Evolutionary conservation across 2,329 filamentous ascomycete species (phyloP).

Genomic region (Pyricularia sp.): DNA sequence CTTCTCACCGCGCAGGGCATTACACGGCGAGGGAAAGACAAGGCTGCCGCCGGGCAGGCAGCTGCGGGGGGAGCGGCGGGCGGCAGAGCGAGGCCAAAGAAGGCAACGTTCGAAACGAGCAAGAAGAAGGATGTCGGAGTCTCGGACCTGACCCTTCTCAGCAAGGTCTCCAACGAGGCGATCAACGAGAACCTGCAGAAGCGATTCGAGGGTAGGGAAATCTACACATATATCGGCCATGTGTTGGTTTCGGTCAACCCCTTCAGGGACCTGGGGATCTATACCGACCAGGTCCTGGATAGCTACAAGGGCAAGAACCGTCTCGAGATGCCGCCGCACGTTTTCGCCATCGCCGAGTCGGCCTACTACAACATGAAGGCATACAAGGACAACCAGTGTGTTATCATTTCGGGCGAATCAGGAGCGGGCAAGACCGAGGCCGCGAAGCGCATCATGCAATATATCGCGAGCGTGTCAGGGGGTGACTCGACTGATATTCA

Average conservation of each 20-base stretch:
- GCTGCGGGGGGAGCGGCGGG: conserved; percentile 30
- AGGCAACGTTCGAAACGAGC: conserved; percentile 87
- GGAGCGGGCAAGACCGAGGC: conserved; percentile 98
- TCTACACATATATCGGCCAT: conserved; percentile 99
- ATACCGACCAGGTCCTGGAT: conserved; percentile 87
- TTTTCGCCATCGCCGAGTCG: conserved; percentile 94
- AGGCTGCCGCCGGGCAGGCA: conserved; percentile 31
- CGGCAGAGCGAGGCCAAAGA: conserved; percentile 59
- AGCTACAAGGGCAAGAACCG: conserved; percentile 97
- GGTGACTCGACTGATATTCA: conserved; percentile 80
- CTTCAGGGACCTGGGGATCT: conserved; percentile 94
- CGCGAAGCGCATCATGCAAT: conserved; percentile 98
- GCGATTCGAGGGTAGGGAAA: conserved; percentile 92
- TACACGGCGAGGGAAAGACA: conserved; percentile 39
- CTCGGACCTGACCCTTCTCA: conserved; percentile 92
- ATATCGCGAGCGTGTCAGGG: conserved; percentile 94
- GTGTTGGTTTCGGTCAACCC: conserved; percentile 98
- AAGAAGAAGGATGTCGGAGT: conserved; percentile 99
- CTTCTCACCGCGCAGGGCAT: conserved; percentile 28
- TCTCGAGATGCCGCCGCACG: conserved; percentile 88
- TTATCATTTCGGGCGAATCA: conserved; percentile 98
- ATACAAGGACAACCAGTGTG: conserved; percentile 97
- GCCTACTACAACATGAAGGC: conserved; percentile 99
- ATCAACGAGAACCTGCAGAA: conserved; percentile 99
- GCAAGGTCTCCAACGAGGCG: conserved; percentile 97